phyloP scores from a whole-genome alignment of 2,329 filamentous ascomycete genomes.

The Pseudodiploospora longispora region DNA sequence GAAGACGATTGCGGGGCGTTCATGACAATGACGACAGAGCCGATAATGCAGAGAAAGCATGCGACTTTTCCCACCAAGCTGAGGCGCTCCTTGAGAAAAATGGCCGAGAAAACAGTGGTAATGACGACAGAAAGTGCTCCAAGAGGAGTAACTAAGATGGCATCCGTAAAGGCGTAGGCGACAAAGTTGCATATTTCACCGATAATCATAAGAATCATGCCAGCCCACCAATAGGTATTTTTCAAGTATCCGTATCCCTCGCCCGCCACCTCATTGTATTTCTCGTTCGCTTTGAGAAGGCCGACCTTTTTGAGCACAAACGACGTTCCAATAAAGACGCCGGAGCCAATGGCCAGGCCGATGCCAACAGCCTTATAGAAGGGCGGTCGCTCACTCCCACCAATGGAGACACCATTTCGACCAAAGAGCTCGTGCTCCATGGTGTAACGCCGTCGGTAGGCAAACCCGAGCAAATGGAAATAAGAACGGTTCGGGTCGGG shows the following conservation, averaged over 20 bases:
- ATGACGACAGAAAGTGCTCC: slow-evolving; percentile 90
- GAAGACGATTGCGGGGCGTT: slow-evolving; percentile 85
- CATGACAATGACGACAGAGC: slow-evolving; percentile 86
- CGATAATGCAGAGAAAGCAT: slow-evolving; percentile 91
- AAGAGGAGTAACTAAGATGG: slow-evolving; percentile 87
- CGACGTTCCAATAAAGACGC: slow-evolving; percentile 85
- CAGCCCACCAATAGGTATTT: slow-evolving; percentile 89
- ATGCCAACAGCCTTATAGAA: slow-evolving; percentile 83
- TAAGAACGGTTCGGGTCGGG: neutral
- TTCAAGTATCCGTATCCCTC: slow-evolving; percentile 97
- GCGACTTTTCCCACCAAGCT: slow-evolving; percentile 95
- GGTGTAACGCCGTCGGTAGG: neutral
- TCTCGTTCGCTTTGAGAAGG: slow-evolving; percentile 83
- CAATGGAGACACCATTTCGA: slow-evolving; percentile 6
- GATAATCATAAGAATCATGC: slow-evolving; percentile 95
- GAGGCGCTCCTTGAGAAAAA: slow-evolving; percentile 90
- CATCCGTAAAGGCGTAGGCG: slow-evolving; percentile 93
- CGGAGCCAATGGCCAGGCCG: slow-evolving; percentile 74
- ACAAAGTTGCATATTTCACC: slow-evolving; percentile 97
- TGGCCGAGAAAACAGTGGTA: slow-evolving; percentile 81
- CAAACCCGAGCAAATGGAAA: neutral
- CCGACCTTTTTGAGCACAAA: slow-evolving; percentile 96
- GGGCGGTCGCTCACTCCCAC: slow-evolving; percentile 30
- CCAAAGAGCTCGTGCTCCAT: slow-evolving; percentile 7
- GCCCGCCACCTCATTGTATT: slow-evolving; percentile 91